A percentile compares a stretch with the other conserved stretches of the same genome.
Evolutionary conservation across 2,329 filamentous ascomycete genomes (phyloP).

Genomic region (Podosphaera xanthii): DNA sequence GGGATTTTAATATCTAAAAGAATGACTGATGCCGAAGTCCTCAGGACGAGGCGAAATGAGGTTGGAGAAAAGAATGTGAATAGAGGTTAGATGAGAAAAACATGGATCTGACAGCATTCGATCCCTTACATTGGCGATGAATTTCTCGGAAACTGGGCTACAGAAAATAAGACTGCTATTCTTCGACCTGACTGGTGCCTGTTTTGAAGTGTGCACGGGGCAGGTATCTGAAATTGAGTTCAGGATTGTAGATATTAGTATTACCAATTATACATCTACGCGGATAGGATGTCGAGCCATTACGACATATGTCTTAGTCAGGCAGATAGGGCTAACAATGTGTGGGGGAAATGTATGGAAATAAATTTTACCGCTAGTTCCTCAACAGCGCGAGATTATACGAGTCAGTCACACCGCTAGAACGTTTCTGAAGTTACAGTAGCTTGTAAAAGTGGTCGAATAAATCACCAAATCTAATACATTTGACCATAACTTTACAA

Average conservation of each 20-base stretch:
- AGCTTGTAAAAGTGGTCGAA: no score
- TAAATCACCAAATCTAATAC: no score
- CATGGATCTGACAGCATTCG: background rate
- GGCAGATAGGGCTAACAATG: background rate
- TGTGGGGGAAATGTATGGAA: background rate
- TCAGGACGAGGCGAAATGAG: constrained; percentile 21
- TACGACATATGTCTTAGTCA: background rate
- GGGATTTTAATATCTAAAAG: constrained; percentile 7
- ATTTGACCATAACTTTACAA: no score
- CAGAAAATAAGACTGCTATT: background rate
- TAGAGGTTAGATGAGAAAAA: background rate
- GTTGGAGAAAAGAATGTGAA: background rate
- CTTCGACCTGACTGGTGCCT: background rate
- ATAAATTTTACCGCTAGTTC: background rate
- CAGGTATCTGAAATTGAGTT: background rate
- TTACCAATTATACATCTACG: no score
- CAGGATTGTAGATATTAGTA: background rate
- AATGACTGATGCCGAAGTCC: constrained; percentile 19
- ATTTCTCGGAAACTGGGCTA: background rate
- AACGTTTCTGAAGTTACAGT: background rate
- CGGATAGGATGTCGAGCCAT: no score
- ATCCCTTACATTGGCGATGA: background rate
- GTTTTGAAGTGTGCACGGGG: background rate
- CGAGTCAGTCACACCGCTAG: background rate
- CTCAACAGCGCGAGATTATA: background rate